A percentile compares a stretch with the other conserved stretches of the same genome.
phyloP scores from a whole-genome alignment of 2,329 filamentous ascomycete species.

The Sporothrix luriei region DNA sequence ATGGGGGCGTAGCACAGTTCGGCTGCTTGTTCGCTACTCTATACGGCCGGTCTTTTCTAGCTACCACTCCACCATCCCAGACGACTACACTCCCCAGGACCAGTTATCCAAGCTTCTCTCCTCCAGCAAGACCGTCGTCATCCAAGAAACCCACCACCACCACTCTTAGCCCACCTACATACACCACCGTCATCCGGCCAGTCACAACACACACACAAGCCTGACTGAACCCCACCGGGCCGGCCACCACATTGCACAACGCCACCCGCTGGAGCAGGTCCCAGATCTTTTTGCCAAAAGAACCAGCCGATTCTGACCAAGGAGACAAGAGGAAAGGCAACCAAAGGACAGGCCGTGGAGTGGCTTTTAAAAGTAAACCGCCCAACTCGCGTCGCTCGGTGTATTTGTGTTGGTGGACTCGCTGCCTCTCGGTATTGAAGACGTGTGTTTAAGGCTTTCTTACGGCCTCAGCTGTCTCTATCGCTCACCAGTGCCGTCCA shows the following conservation, averaged over 20 bases:
- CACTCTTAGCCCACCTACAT: background rate
- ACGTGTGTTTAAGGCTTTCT: background rate
- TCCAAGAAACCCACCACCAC: background rate
- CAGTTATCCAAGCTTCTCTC: background rate
- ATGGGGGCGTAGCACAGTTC: constrained; percentile 25
- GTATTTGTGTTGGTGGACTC: background rate
- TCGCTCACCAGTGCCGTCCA: background rate
- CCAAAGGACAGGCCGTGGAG: background rate
- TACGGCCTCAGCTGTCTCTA: background rate
- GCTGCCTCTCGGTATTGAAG: background rate
- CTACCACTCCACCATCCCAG: constrained; percentile 15
- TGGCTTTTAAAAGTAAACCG: background rate
- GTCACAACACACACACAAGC: constrained; percentile 1
- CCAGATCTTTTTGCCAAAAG: background rate
- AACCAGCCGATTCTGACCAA: background rate
- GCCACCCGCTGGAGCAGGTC: constrained; percentile 21
- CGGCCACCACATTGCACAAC: constrained; percentile 15
- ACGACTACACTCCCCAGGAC: background rate
- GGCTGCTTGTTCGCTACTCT: constrained; percentile 23
- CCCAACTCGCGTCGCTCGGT: constrained; percentile 7
- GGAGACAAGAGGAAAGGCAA: background rate
- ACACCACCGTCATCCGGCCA: background rate
- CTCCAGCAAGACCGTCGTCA: constrained; percentile 3
- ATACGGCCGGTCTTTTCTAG: constrained; percentile 10
- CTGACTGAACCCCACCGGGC: constrained; percentile 19